Conservation (phyloP, 495 filamentous ascomycete genomes). For the Penicillium daleae region DNA sequence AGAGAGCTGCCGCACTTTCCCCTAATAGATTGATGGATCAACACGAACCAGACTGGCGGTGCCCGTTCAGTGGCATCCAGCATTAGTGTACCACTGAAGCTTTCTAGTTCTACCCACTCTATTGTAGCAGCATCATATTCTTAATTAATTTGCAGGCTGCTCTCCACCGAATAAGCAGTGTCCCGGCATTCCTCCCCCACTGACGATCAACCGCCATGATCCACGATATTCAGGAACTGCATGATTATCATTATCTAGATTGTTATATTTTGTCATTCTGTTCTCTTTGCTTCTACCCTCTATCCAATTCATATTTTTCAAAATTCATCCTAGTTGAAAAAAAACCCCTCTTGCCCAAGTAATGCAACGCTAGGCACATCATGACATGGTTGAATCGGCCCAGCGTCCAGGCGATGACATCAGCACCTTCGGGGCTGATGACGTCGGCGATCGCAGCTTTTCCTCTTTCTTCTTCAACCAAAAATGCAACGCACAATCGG, state of each 20-base stretch:
- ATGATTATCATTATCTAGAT: neutral
- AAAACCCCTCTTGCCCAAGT: neutral
- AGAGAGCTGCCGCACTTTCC: neutral
- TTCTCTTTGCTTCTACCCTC: neutral
- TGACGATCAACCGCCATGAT: slow-evolving; percentile 12
- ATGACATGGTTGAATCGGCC: slow-evolving; percentile 25
- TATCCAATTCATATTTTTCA: neutral
- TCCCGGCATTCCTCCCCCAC: slow-evolving; percentile 23
- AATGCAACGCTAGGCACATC: neutral
- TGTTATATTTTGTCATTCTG: neutral
- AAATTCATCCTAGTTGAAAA: neutral
- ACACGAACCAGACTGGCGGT: neutral
- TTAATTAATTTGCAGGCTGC: neutral
- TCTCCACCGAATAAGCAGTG: slow-evolving; percentile 28
- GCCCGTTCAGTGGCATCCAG: too few species aligned
- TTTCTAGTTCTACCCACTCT: neutral
- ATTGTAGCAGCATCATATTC: neutral
- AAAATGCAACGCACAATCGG: slow-evolving; percentile 15
- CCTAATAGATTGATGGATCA: neutral
- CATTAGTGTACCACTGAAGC: slow-evolving; percentile 10
- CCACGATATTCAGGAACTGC: slow-evolving; percentile 4
- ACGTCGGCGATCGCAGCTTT: slow-evolving; percentile 32
- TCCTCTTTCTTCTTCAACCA: neutral
- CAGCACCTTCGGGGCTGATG: slow-evolving; percentile 23
- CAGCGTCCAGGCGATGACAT: slow-evolving; percentile 28